Percentiles rank a stretch among this genome's conserved stretches.
phyloP scores from a whole-genome alignment of 2,329 filamentous ascomycete genomes.

The Clarireedia hainanense region DNA sequence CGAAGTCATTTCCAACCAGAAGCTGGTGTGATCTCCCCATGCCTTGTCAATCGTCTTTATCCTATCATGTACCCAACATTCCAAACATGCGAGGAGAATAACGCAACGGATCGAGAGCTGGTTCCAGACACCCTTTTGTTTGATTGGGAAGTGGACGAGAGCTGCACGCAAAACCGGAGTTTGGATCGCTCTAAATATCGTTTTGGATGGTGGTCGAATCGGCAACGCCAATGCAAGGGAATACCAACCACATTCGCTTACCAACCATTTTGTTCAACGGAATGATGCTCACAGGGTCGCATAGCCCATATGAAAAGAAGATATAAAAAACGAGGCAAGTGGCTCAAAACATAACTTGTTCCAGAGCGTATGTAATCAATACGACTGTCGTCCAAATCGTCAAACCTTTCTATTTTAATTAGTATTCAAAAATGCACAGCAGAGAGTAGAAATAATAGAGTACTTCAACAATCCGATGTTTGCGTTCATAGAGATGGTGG shows the following conservation, averaged over 20 bases:
- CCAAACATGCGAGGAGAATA: too few species aligned
- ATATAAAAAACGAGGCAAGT: not conserved
- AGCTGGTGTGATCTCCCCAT: not conserved
- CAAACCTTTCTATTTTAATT: too few species aligned
- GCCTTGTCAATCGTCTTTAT: not conserved
- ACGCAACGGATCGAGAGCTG: not conserved
- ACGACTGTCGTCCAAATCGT: too few species aligned
- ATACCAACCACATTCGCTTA: constrained; percentile 1
- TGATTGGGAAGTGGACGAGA: not conserved
- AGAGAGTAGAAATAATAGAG: not conserved
- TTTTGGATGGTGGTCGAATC: not conserved
- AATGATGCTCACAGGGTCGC: not conserved
- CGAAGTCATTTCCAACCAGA: not conserved
- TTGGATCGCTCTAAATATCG: not conserved
- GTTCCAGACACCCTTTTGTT: not conserved
- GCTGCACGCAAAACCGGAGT: not conserved
- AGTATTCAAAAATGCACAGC: too few species aligned
- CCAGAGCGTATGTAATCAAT: too few species aligned
- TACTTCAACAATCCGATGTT: not conserved
- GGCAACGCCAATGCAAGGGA: not conserved
- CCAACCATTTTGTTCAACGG: not conserved
- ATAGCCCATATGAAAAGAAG: not conserved
- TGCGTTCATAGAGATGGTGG: not conserved
- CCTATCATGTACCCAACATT: too few species aligned
- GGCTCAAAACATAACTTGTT: too few species aligned